Evolutionary conservation across 2,329 filamentous ascomycete genomes (phyloP).

Genomic region (Huntiella abstrusa): DNA sequence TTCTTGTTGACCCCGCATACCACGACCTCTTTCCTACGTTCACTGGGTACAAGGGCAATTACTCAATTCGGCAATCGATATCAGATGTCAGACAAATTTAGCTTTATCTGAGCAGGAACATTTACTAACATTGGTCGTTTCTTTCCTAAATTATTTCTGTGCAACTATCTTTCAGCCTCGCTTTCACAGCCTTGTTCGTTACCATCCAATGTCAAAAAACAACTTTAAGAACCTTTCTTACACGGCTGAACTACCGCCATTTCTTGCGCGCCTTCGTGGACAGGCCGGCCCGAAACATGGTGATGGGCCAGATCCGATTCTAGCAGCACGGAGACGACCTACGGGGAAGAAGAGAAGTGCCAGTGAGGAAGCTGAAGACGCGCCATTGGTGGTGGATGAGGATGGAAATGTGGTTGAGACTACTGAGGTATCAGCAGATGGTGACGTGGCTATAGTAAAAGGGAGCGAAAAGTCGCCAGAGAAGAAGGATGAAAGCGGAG

Average conservation of each 20-base stretch:
- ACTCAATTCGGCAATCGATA: too few species aligned
- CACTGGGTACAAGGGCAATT: too few species aligned
- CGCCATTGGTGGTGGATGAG: slow-evolving; percentile 56
- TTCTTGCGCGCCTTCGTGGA: slow-evolving; percentile 38
- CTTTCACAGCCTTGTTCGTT: too few species aligned
- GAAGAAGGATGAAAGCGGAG: slow-evolving; percentile 13
- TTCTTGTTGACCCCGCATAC: too few species aligned
- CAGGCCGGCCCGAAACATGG: slow-evolving; percentile 23
- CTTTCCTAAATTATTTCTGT: too few species aligned
- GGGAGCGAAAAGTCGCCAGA: neutral
- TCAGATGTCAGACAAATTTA: neutral
- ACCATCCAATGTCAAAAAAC: slow-evolving; percentile 29
- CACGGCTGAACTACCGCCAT: slow-evolving; percentile 38
- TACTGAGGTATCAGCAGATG: slow-evolving; percentile 25
- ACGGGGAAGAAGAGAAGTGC: slow-evolving; percentile 32
- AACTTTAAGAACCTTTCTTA: slow-evolving; percentile 55
- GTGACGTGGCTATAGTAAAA: slow-evolving; percentile 16
- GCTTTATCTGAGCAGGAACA: neutral
- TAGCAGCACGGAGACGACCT: slow-evolving; percentile 30
- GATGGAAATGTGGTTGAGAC: slow-evolving; percentile 43
- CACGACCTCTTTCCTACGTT: too few species aligned
- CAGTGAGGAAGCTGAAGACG: slow-evolving; percentile 58
- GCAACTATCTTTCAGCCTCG: too few species aligned
- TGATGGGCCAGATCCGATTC: slow-evolving; percentile 33
- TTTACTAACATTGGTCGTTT: too few species aligned